Evolutionary conservation across 352 stramenopile genomes (phyloP).

Genomic region (Globisporangium heterothallicum): DNA sequence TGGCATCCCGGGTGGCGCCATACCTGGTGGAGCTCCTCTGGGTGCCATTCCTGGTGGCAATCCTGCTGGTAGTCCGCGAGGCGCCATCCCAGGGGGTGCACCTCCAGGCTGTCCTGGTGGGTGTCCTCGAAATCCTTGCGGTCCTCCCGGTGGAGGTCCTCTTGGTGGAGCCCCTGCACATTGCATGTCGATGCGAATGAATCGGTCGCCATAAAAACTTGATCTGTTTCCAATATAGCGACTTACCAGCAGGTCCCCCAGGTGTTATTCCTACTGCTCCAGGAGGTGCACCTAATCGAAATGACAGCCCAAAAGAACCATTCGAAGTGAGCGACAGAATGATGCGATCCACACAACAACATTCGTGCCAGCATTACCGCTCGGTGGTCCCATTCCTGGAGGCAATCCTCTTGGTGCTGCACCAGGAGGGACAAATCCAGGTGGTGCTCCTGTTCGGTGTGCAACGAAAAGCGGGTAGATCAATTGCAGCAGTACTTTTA

Average conservation of each 20-base stretch:
- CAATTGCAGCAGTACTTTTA: constrained; percentile 3
- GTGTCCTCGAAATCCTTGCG: constrained; percentile 23
- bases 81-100: constrained; percentile 19
- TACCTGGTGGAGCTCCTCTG: background rate
- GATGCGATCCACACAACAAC: background rate
- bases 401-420: constrained; percentile 6
- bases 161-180: constrained; percentile 13
- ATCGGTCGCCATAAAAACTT: no score
- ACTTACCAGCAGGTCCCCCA: constrained; percentile 25
- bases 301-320: background rate
- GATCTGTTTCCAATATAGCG: background rate
- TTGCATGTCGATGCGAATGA: constrained; percentile 12
- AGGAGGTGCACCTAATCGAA: constrained; percentile 18
- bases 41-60: background rate
- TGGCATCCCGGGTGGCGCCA: constrained; percentile 3
- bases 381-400: constrained; percentile 10
- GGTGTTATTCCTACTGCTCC: constrained; percentile 15
- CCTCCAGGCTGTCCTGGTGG: constrained; percentile 30
- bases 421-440: constrained; percentile 12
- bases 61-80: constrained; percentile 3
- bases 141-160: constrained; percentile 12
- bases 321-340: background rate
- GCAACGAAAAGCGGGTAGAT: background rate
- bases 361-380: background rate
- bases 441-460: constrained; percentile 10